Conservation (phyloP, 2,329 filamentous ascomycete species). For the Colletotrichum camelliae region DNA sequence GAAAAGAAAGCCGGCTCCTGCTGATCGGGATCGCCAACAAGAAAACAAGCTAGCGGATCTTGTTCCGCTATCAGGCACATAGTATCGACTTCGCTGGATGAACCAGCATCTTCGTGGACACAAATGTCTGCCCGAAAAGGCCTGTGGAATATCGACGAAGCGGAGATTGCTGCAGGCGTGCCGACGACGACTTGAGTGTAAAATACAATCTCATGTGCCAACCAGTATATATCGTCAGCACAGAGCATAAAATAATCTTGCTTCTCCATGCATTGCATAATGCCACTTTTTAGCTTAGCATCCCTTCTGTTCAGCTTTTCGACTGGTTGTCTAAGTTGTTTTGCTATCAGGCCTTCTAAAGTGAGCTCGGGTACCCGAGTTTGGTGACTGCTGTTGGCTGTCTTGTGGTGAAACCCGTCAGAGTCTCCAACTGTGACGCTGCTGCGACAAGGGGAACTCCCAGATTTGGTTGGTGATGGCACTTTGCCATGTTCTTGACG, state of each 20-base stretch:
- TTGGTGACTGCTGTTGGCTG: not conserved
- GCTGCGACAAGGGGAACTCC: rapidly evolving
- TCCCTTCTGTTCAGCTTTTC: not conserved
- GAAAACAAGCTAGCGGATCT: not conserved
- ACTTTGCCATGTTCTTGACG: not conserved
- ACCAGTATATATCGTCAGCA: not conserved
- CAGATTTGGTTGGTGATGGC: not conserved
- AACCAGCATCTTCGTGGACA: not conserved
- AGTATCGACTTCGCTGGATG: not conserved
- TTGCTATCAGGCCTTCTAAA: not conserved
- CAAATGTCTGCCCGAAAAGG: not conserved
- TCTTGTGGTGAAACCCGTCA: not conserved
- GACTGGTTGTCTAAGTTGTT: not conserved
- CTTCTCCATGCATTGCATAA: not conserved
- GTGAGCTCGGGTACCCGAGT: not conserved
- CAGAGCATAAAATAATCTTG: not conserved
- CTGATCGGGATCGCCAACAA: not conserved
- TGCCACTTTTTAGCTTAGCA: not conserved
- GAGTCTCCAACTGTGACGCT: not conserved
- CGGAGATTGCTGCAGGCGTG: not conserved
- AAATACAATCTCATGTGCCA: not conserved
- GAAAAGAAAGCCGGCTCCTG: not conserved
- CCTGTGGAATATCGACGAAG: not conserved
- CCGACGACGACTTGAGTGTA: not conserved
- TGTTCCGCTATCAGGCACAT: not conserved